Conservation (phyloP, 2,329 filamentous ascomycete species). For the Clonostachys solani region DNA sequence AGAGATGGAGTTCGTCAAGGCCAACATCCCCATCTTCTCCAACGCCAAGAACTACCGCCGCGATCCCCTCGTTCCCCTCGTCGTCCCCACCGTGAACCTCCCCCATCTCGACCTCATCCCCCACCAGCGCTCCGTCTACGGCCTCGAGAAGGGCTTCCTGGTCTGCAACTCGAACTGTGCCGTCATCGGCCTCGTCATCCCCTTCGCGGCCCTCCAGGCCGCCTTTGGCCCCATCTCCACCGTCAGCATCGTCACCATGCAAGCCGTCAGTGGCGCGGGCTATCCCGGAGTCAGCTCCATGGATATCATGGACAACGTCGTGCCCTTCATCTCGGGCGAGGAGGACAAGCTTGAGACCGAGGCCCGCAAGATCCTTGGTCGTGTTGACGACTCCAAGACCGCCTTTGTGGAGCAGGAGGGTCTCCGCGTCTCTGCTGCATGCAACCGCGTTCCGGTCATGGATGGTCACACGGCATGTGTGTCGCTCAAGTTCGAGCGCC, state of each 20-base stretch:
- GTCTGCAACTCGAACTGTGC: slow-evolving; percentile 99
- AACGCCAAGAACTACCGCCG: slow-evolving; percentile 97
- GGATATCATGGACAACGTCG: slow-evolving; percentile 95
- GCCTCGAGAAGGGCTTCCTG: slow-evolving; percentile 79
- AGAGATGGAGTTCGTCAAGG: slow-evolving; percentile 85
- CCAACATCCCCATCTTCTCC: slow-evolving; percentile 88
- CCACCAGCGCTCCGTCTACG: slow-evolving; percentile 74
- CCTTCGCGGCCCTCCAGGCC: slow-evolving; percentile 84
- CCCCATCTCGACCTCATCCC: slow-evolving; percentile 81
- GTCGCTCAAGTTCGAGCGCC: slow-evolving; percentile 74
- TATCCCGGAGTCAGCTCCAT: slow-evolving; percentile 88
- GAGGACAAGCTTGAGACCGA: slow-evolving; percentile 96
- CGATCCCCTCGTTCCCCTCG: slow-evolving; percentile 84
- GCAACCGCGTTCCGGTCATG: slow-evolving; percentile 90
- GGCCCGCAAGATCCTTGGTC: slow-evolving; percentile 88
- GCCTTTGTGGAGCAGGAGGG: slow-evolving; percentile 71
- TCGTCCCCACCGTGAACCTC: slow-evolving; percentile 94
- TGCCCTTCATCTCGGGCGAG: slow-evolving; percentile 89
- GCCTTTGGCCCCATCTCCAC: slow-evolving; percentile 78
- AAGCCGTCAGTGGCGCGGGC: slow-evolving; percentile 89
- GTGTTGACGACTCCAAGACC: slow-evolving; percentile 64
- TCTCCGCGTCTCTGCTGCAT: slow-evolving; percentile 79
- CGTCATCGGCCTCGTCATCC: slow-evolving; percentile 92
- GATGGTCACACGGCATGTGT: slow-evolving; percentile 97
- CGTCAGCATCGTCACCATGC: slow-evolving; percentile 83